Percentiles rank a stretch among this genome's conserved stretches.
Evolutionary conservation across 192 early-diverging fungal genomes (phyloP).

Genomic region (Umbelopsis isabellina): DNA sequence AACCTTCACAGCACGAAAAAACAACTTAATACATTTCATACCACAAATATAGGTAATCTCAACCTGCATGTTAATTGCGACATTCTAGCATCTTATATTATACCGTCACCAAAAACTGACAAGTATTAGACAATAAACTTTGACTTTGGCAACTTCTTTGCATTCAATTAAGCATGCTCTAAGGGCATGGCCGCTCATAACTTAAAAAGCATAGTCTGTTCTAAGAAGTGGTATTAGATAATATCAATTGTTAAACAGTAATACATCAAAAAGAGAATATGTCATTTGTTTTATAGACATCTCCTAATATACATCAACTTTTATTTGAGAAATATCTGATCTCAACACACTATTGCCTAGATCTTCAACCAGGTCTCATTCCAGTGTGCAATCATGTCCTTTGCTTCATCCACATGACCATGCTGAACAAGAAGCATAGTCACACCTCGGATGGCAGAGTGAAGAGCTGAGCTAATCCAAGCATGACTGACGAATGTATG

Average conservation of each 20-base stretch:
- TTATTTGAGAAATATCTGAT: neutral
- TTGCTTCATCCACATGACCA: slow-evolving; percentile 33
- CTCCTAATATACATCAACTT: neutral
- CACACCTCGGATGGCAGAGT: slow-evolving; percentile 34
- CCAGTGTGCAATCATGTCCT: slow-evolving; percentile 23
- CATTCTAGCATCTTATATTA: no score
- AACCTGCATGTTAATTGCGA: no score
- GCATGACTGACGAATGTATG: slow-evolving; percentile 38
- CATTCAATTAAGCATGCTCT: no score
- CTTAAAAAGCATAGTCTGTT: no score
- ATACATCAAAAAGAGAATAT: no score
- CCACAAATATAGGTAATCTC: no score
- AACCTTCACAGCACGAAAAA: neutral
- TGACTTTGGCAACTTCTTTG: no score
- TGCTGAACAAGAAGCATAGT: slow-evolving; percentile 29
- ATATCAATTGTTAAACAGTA: no score
- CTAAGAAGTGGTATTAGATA: no score
- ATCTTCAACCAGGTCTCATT: slow-evolving; percentile 31
- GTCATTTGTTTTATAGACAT: neutral
- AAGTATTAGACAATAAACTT: no score
- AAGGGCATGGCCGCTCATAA: no score
- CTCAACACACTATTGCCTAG: neutral
- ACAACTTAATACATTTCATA: neutral
- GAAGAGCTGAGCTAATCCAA: slow-evolving; percentile 35
- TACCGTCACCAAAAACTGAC: no score